Evolutionary conservation across 257 asterid species (phyloP).

Genomic region (Capsicum baccatum): DNA sequence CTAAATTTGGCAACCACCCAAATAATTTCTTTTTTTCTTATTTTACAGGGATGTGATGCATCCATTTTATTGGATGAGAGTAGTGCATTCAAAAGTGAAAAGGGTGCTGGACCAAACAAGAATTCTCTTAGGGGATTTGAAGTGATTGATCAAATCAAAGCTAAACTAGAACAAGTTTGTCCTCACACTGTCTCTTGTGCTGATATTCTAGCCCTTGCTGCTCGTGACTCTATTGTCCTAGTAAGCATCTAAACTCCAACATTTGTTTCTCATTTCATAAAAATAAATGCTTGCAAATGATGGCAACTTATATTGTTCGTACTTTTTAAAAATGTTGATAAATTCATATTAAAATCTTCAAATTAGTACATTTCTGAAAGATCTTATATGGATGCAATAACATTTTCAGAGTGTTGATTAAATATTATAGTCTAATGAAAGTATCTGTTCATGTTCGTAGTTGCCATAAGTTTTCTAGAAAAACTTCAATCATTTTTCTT

Average conservation of each 20-base stretch:
- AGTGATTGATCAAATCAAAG: conserved; percentile 6
- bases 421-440: too few species aligned
- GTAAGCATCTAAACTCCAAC: conserved; percentile 41
- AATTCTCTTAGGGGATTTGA: conserved; percentile 66
- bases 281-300: not conserved
- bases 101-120: conserved; percentile 72
- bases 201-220: conserved; percentile 71
- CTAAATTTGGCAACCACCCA: not conserved
- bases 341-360: not conserved
- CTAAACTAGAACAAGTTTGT: conserved; percentile 1
- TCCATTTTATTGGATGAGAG: conserved; percentile 64
- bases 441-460: too few species aligned
- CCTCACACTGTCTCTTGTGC: not conserved
- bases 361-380: fast-evolving
- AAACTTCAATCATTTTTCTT: too few species aligned
- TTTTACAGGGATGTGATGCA: conserved; percentile 75
- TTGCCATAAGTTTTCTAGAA: too few species aligned
- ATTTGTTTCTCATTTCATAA: not conserved
- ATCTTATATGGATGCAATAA: not conserved
- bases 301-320: fast-evolving
- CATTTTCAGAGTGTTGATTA: not conserved
- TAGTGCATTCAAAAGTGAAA: conserved; percentile 46
- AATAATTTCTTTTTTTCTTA: not conserved
- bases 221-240: conserved; percentile 63
- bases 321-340: not conserved